Conservation (phyloP, 805 yeast species). For the Kodamaea kaohsiungensis region DNA sequence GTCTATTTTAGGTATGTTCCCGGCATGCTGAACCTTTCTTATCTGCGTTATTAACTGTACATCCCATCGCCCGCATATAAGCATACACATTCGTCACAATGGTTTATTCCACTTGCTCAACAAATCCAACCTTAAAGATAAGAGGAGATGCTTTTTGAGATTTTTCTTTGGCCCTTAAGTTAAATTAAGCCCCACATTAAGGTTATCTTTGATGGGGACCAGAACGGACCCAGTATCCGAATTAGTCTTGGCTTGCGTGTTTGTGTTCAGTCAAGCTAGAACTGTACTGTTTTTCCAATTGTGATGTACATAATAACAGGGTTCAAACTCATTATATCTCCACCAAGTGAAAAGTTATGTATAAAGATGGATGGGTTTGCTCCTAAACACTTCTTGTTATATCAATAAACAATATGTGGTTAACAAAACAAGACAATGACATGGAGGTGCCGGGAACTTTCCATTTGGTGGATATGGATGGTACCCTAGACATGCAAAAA, state of each 20-base stretch:
- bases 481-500: conserved; percentile 27
- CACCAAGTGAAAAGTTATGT: neutral
- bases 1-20: too few species aligned
- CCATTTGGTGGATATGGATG: conserved; percentile 47
- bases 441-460: conserved; percentile 50
- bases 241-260: neutral
- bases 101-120: neutral
- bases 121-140: neutral
- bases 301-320: neutral
- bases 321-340: neutral
- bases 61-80: too few species aligned
- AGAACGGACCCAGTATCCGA: neutral
- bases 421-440: neutral
- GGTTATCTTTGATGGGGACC: neutral
- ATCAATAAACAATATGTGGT: neutral
- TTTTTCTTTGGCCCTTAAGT: neutral
- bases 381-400: neutral
- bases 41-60: too few species aligned
- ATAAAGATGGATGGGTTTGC: neutral
- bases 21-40: too few species aligned
- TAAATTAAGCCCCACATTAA: neutral
- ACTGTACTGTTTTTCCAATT: neutral
- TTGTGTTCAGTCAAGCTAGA: neutral
- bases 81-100: too few species aligned
- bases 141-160: neutral